These are phyloP conservation scores for Gnetum montanum DNA, from an alignment of 75 land plant genomes.

Conservation along the genomic window DNA sequence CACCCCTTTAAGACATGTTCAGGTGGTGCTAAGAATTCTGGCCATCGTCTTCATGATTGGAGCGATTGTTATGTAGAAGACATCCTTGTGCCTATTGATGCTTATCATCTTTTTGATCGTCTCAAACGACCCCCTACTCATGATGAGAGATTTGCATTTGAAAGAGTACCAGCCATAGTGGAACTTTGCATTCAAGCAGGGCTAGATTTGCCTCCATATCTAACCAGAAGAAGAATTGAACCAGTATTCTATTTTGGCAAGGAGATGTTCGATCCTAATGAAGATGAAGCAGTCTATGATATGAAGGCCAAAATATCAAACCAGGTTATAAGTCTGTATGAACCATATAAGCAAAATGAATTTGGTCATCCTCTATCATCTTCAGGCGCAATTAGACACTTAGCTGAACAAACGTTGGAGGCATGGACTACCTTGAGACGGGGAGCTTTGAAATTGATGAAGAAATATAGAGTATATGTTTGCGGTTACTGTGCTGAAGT, in stretches of 20 bases:
- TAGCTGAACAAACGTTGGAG: constrained; percentile 47
- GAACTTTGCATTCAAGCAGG: constrained; percentile 99
- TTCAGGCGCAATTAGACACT: constrained; percentile 21
- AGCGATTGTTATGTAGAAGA: constrained; percentile 45
- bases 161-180: constrained; percentile 73
- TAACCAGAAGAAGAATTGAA: constrained; percentile 65
- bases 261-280: constrained; percentile 66
- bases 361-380: constrained; percentile 10
- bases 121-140: constrained; percentile 59
- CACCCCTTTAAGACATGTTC: constrained; percentile 74
- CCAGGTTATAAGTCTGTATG: constrained; percentile 22
- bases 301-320: constrained; percentile 11
- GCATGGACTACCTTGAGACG: constrained; percentile 57
- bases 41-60: constrained; percentile 90
- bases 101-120: constrained; percentile 81
- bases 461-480: constrained; percentile 59
- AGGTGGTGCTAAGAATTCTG: constrained; percentile 45
- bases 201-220: constrained; percentile 75
- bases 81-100: constrained; percentile 63
- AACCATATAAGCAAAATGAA: constrained; percentile 27
- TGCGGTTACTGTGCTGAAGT: constrained; percentile 90
- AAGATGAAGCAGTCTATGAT: constrained; percentile 53
- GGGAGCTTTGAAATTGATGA: constrained; percentile 62
- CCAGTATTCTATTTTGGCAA: constrained; percentile 46
- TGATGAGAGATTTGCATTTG: constrained; percentile 52